These are phyloP conservation scores for Eutrema salsugineum DNA, from an alignment of 441 rosid species.

Conservation along the genomic window DNA sequence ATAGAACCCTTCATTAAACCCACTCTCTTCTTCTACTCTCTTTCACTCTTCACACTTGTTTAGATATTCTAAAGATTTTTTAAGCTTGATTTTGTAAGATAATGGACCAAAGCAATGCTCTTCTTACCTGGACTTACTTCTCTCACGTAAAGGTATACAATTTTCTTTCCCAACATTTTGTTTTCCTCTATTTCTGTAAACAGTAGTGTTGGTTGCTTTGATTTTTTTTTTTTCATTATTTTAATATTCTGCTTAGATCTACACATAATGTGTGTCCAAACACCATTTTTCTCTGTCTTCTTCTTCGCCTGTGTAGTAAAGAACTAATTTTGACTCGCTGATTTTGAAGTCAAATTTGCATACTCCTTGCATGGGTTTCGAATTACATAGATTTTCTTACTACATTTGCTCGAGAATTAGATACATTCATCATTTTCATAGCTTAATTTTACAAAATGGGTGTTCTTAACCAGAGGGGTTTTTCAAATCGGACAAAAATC, in stretches of 20 bases:
- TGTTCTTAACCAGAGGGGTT: background rate
- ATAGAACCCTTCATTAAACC: slow-evolving; percentile 8
- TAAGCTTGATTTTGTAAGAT: background rate
- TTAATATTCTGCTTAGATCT: slow-evolving; percentile 10
- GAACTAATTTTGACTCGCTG: background rate
- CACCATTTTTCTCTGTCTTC: background rate
- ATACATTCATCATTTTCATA: background rate
- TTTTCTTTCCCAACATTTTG: background rate
- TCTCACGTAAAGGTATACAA: slow-evolving; percentile 24
- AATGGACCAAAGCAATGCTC: slow-evolving; percentile 30
- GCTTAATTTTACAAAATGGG: background rate
- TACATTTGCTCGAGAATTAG: background rate
- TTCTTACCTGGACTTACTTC: slow-evolving; percentile 29
- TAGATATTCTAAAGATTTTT: background rate
- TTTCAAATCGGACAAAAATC: background rate
- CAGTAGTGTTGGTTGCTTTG: background rate
- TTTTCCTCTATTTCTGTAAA: background rate
- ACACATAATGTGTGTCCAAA: slow-evolving; percentile 14
- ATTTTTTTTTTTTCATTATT: background rate
- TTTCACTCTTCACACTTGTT: background rate
- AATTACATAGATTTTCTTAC: too few species aligned
- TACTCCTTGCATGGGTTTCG: too few species aligned
- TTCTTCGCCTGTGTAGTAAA: background rate
- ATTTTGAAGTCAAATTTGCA: background rate
- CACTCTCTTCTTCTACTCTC: slow-evolving; percentile 17